These are phyloP conservation scores for Talaromyces proteolyticus DNA, from an alignment of 495 filamentous ascomycete genomes.

Conservation along the genomic window DNA sequence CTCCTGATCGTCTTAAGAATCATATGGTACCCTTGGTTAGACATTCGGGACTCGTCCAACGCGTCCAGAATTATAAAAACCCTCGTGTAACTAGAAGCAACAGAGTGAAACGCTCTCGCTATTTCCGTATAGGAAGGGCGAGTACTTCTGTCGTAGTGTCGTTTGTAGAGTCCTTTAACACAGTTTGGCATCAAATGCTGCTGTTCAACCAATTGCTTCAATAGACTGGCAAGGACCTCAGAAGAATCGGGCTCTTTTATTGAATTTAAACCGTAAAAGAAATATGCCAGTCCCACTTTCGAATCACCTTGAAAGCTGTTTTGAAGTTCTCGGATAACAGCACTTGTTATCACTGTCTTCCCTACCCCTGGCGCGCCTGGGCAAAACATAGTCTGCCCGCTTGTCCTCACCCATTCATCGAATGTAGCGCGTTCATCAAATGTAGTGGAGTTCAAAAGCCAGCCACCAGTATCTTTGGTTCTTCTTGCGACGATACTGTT, in stretches of 20 bases:
- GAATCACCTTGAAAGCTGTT: slow-evolving; percentile 8
- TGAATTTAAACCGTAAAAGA: slow-evolving; percentile 14
- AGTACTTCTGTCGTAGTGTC: slow-evolving; percentile 7
- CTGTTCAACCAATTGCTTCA: slow-evolving; percentile 22
- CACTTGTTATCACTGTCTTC: slow-evolving; percentile 31
- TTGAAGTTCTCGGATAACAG: slow-evolving; percentile 23
- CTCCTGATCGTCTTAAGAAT: slow-evolving; percentile 10
- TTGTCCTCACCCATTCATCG: slow-evolving; percentile 20
- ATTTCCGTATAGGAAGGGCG: slow-evolving; percentile 22
- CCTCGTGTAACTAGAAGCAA: slow-evolving; percentile 12
- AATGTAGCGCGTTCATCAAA: slow-evolving; percentile 31
- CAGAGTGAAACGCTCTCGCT: slow-evolving; percentile 16
- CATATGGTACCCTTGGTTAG: not conserved
- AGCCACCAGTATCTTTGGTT: slow-evolving; percentile 32
- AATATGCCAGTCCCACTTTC: slow-evolving; percentile 23
- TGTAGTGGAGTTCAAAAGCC: slow-evolving; percentile 30
- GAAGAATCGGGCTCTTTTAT: slow-evolving; percentile 7
- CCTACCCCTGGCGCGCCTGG: slow-evolving; percentile 34
- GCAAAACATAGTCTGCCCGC: slow-evolving; percentile 31
- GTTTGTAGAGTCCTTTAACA: slow-evolving; percentile 8
- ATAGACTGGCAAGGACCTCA: slow-evolving; percentile 10
- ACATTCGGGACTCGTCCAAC: slow-evolving; percentile 36
- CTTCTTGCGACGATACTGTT: slow-evolving; percentile 10
- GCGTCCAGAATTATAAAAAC: slow-evolving; percentile 25
- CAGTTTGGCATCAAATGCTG: not conserved